Evolutionary conservation across 495 filamentous ascomycete species (phyloP), one percentile per base, ranked within the genome.

Genomic region (Cryomyces antarcticus): DNA sequence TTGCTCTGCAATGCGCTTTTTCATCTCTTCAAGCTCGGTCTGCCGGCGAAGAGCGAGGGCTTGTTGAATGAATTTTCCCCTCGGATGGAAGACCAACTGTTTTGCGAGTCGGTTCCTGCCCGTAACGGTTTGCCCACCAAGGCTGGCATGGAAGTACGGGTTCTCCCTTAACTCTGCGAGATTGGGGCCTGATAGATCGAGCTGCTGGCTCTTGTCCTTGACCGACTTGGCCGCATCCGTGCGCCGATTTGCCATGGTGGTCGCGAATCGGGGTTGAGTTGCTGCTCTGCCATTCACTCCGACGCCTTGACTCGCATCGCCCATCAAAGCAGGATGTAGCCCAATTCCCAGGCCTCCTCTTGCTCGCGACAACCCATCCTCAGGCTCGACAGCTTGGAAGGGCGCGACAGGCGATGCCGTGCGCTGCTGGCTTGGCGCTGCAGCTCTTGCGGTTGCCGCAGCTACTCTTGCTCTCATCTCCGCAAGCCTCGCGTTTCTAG

Each of bases 31-130:
- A 37, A 99, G 66, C 51, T 80, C 79, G 28, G 79, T 83, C 60
- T 93, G 83, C 47, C 82, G 69, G 37, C 89, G 74, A 17, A 94
- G 65, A 47, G 84, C 85, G 56, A 80, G 84, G 2, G 81, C 92
- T 57, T 95, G 88, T 47, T 80, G 75, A 41, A 95, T 92, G 53
- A 92, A 96, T 70, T 95, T 95, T 41, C 89, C 89, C 57, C 93
- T 93, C 52, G 87, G 77, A 61, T 95, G 93, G 68, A 97, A 96
- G 7, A 83, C 58, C 13, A 97, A 70, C 50, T 83, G 74, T 37
- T 80, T 74, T 2, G 80, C 65, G 42, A 78, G 65, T 33, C 84
- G 70, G 68, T 68, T 50, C 67, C 80, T 28, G 70, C 69, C 6
- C 28, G 72, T 64, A 3, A 74, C 72, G 13, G 70, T 68, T 49